Base-by-base conservation (phyloP, 805 yeast genomes). In the Gaillardinia entomophila region DNA sequence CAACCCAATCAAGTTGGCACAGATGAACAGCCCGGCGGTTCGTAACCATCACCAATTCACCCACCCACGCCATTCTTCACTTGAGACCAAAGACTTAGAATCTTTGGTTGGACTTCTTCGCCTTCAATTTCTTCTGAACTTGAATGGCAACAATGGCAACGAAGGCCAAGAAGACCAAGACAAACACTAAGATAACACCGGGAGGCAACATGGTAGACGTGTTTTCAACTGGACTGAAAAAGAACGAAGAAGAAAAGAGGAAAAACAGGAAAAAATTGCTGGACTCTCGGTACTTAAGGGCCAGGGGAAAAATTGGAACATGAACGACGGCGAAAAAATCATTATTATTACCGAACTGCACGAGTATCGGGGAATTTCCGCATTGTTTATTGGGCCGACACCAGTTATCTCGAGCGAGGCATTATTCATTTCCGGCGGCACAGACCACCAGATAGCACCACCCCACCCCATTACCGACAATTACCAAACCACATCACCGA, bases 151-250 rank as follows among this genome's bases (percentile, higher is more conserved):
- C 32, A 18, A 46, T 32, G 38, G 53, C 53, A 28, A 38, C 38
- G 44, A 43, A 44, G 35, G 70, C 73, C 55, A 71, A 72, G 63
- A 73, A 73, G 41, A 75, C 43, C 54, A 75, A 68, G 44, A 60
- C 64, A 64, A 79, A 77, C 46, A 79, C 86, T 57, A 79, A 68
- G 60, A 79, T 79, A 66, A 79, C 85, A 65, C 86, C 86, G 43
- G 79, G 69, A 60, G 86, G 84, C 55, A 79, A 68, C 82, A 77
- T 78, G 55, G 30, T 45, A 37, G n/a, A n/a, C n/a, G n/a, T 19
- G 8, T 6, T 6, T 19, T 19, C 22, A 19, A 19, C 6, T 19
- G 10, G 10, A 19, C 8, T 19, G 22, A 19, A 19, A 19, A 19
- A 19, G 22, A 19, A 19, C 22, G 6, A 29, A 38, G 31, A 30